A percentile compares a stretch with the other conserved stretches of the same genome.
Evolutionary conservation across 163 green algal genomes (phyloP).

Genomic region (Scenedesmus sp.): DNA sequence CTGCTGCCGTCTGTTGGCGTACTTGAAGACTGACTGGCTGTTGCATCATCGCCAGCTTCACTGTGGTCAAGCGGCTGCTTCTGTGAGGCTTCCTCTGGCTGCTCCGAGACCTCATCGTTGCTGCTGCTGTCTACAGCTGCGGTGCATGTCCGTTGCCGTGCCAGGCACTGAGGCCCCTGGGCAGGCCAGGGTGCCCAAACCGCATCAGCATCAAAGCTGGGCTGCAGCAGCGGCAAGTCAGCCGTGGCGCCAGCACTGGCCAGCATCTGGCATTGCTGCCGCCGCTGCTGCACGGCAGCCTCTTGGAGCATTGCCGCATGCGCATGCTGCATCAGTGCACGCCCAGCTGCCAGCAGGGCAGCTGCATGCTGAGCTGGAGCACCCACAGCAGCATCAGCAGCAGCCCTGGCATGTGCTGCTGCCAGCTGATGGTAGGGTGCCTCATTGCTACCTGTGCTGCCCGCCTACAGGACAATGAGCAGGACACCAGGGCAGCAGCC

Average conservation of each 20-base stretch:
- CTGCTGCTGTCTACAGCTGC: not conserved
- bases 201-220: conserved; percentile 13
- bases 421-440: conserved; percentile 16
- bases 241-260: not conserved
- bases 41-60: not conserved
- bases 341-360: conserved; percentile 13
- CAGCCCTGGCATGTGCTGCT: conserved; percentile 21
- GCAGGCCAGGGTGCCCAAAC: conserved; percentile 20
- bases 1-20: not conserved
- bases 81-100: not conserved
- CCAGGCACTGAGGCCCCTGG: not conserved
- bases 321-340: conserved; percentile 28
- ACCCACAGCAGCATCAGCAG: not conserved
- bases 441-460: too few relatives aligned
- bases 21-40: not conserved
- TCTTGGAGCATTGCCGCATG: conserved; percentile 24
- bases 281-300: conserved; percentile 2
- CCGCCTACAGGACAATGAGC: not conserved
- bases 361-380: not conserved
- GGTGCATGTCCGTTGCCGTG: too few relatives aligned
- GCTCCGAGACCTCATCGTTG: not conserved
- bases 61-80: not conserved
- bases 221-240: not conserved
- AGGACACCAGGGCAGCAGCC: not conserved
- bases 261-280: not conserved